These are phyloP conservation scores for Akanthomyces lecanii DNA, from an alignment of 2,329 filamentous ascomycete species.

Conservation along the genomic window DNA sequence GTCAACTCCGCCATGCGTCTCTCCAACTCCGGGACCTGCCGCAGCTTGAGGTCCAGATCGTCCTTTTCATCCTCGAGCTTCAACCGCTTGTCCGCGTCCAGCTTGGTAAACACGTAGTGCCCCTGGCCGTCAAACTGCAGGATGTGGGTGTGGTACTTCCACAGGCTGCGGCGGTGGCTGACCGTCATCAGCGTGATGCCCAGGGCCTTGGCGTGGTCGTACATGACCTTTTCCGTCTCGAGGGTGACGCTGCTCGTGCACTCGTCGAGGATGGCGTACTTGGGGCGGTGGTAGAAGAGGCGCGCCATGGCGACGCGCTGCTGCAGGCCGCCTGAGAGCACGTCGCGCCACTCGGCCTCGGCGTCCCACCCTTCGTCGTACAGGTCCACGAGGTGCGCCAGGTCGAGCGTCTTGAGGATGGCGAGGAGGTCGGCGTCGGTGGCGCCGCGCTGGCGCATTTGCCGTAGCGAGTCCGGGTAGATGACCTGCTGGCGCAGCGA, in stretches of 20 bases:
- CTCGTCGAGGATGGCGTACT: conserved; percentile 94
- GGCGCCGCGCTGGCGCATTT: conserved; percentile 80
- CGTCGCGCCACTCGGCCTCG: conserved; percentile 94
- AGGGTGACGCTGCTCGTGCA: conserved; percentile 94
- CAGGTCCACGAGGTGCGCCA: conserved; percentile 75
- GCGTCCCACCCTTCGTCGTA: conserved; percentile 81
- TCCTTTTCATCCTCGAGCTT: conserved; percentile 94
- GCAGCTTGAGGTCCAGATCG: conserved; percentile 78
- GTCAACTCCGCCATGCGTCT: conserved; percentile 77
- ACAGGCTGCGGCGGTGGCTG: conserved; percentile 82
- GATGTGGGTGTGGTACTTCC: conserved; percentile 94
- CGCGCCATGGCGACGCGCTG: conserved; percentile 96
- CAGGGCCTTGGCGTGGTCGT: conserved; percentile 86
- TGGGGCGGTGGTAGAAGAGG: conserved; percentile 87
- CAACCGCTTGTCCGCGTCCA: conserved; percentile 83
- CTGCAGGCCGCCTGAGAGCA: conserved; percentile 86
- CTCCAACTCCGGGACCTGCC: conserved; percentile 85
- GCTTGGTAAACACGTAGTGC: conserved; percentile 78
- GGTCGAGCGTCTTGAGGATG: conserved; percentile 74
- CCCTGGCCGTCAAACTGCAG: conserved; percentile 96
- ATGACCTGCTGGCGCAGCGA: conserved; percentile 95
- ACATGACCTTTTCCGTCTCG: conserved; percentile 93
- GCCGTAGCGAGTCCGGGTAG: conserved; percentile 83
- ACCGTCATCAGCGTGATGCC: conserved; percentile 98
- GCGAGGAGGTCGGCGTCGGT: conserved; percentile 75